Evolutionary conservation across 2,329 filamentous ascomycete species (phyloP).

Genomic region (Rhynchosporium agropyri): DNA sequence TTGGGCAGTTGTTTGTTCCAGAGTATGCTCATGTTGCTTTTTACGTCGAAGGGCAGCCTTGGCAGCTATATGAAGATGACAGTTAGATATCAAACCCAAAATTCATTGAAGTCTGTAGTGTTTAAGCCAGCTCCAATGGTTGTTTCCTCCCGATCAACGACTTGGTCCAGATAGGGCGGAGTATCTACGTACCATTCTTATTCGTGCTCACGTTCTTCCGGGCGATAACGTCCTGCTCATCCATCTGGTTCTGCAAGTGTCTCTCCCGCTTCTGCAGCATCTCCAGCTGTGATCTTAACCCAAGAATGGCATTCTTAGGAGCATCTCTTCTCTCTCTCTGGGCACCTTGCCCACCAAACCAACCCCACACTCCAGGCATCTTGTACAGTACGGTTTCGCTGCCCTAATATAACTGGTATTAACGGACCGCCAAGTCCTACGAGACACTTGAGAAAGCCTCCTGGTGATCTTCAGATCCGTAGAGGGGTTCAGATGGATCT

Average conservation of each 20-base stretch:
- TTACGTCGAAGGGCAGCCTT: constrained; percentile 90
- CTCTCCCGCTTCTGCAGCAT: constrained; percentile 97
- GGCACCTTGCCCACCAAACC: constrained; percentile 84
- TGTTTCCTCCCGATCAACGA: constrained; percentile 6
- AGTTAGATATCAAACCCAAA: constrained; percentile 17
- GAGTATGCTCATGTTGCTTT: constrained; percentile 88
- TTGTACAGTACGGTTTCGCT: constrained; percentile 37
- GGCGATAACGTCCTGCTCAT: constrained; percentile 86
- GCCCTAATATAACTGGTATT: constrained; percentile 23
- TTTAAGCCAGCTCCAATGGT: neutral
- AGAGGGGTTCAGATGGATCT: constrained; percentile 1
- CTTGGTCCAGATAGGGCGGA: neutral
- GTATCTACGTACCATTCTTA: constrained; percentile 74
- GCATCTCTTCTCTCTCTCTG: constrained; percentile 83
- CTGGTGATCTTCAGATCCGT: neutral
- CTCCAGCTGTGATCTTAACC: constrained; percentile 83
- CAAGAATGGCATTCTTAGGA: constrained; percentile 94
- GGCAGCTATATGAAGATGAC: constrained; percentile 63
- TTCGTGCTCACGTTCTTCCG: constrained; percentile 87
- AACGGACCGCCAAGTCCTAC: constrained; percentile 22
- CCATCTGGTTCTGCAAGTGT: constrained; percentile 88
- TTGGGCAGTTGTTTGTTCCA: constrained; percentile 88
- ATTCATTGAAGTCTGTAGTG: neutral
- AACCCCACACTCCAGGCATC: constrained; percentile 77
- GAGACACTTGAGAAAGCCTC: constrained; percentile 11